Percentiles rank a stretch among this genome's conserved stretches.
These are phyloP conservation scores for Macrolepiota dolichaula DNA, from an alignment of 768 basidiomycete species.

Conservation along the genomic window DNA sequence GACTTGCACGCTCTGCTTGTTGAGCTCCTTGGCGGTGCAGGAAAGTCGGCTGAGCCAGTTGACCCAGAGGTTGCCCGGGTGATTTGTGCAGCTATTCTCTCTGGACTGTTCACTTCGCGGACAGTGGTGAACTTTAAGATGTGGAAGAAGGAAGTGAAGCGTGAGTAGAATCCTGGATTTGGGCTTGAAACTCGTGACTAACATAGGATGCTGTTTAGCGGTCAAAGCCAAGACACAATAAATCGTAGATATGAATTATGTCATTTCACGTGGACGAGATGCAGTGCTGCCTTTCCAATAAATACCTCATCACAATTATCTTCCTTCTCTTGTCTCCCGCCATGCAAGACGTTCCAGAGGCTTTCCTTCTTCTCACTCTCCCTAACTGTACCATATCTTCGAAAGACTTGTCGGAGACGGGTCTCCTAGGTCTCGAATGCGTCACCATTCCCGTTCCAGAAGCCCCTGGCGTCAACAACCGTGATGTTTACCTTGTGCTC, in stretches of 20 bases:
- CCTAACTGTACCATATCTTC: conserved; percentile 41
- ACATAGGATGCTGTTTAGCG: background rate
- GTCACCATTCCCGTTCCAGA: conserved; percentile 45
- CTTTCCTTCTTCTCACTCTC: conserved; percentile 54
- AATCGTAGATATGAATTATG: conserved; percentile 7
- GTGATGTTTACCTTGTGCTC: conserved; percentile 67
- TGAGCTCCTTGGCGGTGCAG: conserved; percentile 39
- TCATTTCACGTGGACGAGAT: conserved; percentile 7
- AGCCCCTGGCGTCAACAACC: conserved; percentile 29
- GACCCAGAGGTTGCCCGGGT: conserved; percentile 68
- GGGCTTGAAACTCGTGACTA: background rate
- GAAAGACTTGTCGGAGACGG: conserved; percentile 30
- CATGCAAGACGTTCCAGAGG: conserved; percentile 32
- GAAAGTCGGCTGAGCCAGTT: conserved; percentile 40
- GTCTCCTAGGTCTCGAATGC: conserved; percentile 56
- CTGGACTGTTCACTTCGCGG: conserved; percentile 57
- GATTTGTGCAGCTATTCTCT: conserved; percentile 65
- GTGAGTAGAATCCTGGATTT: conserved; percentile 11
- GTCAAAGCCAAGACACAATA: conserved; percentile 11
- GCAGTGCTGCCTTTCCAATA: conserved; percentile 8
- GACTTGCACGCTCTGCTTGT: conserved; percentile 49
- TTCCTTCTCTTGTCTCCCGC: background rate
- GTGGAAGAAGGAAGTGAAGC: conserved; percentile 22
- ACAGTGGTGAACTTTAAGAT: conserved; percentile 63
- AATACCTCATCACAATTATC: background rate